Percentiles rank a stretch among this genome's conserved stretches.
These are phyloP conservation scores for Cornus kousa DNA, from an alignment of 148 eudicot species.

Conservation along the genomic window DNA sequence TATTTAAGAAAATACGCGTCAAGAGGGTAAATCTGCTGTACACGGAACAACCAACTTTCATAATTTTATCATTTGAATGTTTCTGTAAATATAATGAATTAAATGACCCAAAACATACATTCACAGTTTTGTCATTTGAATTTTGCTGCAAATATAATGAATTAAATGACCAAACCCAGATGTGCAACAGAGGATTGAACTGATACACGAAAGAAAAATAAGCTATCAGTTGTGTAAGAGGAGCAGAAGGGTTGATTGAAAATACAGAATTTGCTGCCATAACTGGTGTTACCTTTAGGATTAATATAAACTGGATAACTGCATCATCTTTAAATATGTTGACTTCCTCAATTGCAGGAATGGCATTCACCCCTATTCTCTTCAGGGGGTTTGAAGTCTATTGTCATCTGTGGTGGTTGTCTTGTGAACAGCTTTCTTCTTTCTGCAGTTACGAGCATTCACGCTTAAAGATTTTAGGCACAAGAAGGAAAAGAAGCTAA, in stretches of 20 bases:
- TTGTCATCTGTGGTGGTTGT: constrained; percentile 89
- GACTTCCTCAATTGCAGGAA: constrained; percentile 88
- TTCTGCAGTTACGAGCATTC: constrained; percentile 36
- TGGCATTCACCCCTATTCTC: constrained; percentile 83
- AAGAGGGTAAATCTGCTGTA: too few relatives aligned
- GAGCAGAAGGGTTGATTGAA: background rate
- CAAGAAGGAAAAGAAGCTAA: background rate
- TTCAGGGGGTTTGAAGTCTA: constrained; percentile 85
- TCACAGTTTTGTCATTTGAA: too few relatives aligned
- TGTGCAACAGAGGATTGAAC: constrained; percentile 77
- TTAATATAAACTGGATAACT: constrained; percentile 67
- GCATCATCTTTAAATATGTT: constrained; percentile 85
- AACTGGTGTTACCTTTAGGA: constrained; percentile 59
- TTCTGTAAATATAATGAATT: too few relatives aligned
- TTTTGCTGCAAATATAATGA: too few relatives aligned
- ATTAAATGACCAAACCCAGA: background rate
- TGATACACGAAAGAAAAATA: constrained; percentile 27
- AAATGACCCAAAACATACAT: background rate
- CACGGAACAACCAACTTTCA: too few relatives aligned
- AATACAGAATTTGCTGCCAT: too few relatives aligned
- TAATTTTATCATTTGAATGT: too few relatives aligned
- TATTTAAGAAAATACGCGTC: too few relatives aligned
- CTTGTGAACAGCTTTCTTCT: constrained; percentile 96
- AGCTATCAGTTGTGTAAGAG: background rate
- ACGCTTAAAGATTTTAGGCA: background rate